phyloP scores from a whole-genome alignment of 2,329 filamentous ascomycete species.

The Hawksworthiomyces lignivorus region DNA sequence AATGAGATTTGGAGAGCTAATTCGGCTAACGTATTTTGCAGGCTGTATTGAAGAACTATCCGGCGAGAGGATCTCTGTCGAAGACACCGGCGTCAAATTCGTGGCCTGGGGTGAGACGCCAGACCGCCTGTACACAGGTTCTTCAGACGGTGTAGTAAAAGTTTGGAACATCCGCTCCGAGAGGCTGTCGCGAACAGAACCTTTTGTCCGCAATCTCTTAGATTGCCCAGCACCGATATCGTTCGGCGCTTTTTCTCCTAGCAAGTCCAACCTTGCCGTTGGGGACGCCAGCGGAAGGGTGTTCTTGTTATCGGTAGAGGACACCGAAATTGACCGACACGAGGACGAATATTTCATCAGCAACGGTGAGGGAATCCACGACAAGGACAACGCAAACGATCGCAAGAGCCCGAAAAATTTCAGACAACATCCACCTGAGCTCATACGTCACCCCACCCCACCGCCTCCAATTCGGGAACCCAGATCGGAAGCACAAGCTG shows the following conservation, averaged over 20 bases:
- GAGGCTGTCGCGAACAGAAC: conserved; percentile 15
- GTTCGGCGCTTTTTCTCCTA: conserved; percentile 50
- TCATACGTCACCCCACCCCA: conserved; percentile 44
- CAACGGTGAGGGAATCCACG: conserved; percentile 1
- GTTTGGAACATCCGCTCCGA: conserved; percentile 51
- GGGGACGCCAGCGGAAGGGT: conserved; percentile 56
- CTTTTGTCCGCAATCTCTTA: conserved; percentile 45
- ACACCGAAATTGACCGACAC: conserved; percentile 28
- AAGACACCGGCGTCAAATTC: conserved; percentile 58
- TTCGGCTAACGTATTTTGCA: not conserved
- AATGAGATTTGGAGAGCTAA: too few relatives aligned
- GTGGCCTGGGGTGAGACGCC: conserved; percentile 50
- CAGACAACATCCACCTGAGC: conserved; percentile 35
- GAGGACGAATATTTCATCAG: conserved; percentile 13
- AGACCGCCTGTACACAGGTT: conserved; percentile 55
- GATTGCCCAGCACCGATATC: conserved; percentile 49
- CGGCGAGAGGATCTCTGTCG: conserved; percentile 23
- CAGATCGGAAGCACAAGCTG: too few relatives aligned
- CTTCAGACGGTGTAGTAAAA: conserved; percentile 55
- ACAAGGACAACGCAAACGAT: not conserved
- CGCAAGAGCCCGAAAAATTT: conserved; percentile 21
- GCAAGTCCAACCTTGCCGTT: conserved; percentile 46
- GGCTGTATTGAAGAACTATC: conserved; percentile 23
- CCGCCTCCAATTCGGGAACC: too few relatives aligned
- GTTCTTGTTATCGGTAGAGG: conserved; percentile 44